Conservation (phyloP, 169 alveolate species). For the Cryptosporidium bovis region DNA sequence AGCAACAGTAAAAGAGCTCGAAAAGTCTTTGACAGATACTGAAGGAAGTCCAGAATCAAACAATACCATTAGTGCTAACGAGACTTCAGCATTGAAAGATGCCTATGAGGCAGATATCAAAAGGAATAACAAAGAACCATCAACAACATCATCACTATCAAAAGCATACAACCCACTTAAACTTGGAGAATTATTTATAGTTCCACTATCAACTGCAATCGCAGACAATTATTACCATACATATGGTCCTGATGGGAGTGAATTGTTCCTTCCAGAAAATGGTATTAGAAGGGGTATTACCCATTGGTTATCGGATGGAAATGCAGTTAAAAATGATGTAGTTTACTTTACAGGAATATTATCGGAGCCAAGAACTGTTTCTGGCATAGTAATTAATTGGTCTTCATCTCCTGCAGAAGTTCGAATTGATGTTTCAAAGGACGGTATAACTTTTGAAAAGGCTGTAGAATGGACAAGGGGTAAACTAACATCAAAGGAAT, state of each 20-base stretch:
- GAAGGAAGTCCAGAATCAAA: background rate
- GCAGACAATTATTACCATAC: conserved; percentile 67
- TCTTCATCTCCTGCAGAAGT: conserved; percentile 75
- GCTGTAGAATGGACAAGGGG: conserved; percentile 70
- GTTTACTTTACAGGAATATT: conserved; percentile 64
- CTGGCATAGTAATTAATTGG: conserved; percentile 73
- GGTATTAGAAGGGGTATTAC: conserved; percentile 71
- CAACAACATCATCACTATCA: conserved; percentile 51
- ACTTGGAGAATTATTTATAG: conserved; percentile 66
- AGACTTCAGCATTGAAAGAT: conserved; percentile 30
- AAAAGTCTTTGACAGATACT: conserved; percentile 19
- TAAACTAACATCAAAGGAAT: conserved; percentile 57
- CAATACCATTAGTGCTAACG: conserved; percentile 20
- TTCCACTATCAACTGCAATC: conserved; percentile 47
- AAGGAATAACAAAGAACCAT: conserved; percentile 7
- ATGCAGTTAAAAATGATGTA: conserved; percentile 59
- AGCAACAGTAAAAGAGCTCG: conserved; percentile 41
- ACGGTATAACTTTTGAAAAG: conserved; percentile 55
- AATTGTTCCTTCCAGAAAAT: conserved; percentile 61
- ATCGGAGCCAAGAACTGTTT: conserved; percentile 68
- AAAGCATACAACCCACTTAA: conserved; percentile 68
- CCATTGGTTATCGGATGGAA: conserved; percentile 74
- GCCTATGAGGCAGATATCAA: conserved; percentile 43
- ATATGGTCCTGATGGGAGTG: conserved; percentile 66
- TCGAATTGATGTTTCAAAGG: conserved; percentile 64